These are phyloP conservation scores for Quercus alba DNA, from an alignment of 306 rosid genomes.

Conservation along the genomic window DNA sequence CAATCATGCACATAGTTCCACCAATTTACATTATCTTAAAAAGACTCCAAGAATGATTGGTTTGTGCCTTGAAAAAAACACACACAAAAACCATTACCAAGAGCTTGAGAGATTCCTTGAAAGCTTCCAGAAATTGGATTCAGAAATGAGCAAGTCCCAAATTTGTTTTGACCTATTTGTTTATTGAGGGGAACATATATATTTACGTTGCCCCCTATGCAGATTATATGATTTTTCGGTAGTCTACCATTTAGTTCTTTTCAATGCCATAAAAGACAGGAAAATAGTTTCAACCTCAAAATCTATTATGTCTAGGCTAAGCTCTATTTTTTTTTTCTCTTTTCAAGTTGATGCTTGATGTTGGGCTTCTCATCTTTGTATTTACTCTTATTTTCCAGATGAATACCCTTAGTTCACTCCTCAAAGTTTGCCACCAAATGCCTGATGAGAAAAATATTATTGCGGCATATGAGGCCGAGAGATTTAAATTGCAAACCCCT, in stretches of 20 bases:
- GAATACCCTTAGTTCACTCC: slow-evolving; percentile 90
- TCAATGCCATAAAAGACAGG: neutral
- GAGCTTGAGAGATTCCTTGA: too few species aligned
- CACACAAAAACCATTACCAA: too few species aligned
- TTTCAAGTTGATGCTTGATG: slow-evolving; percentile 13
- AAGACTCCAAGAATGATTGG: neutral
- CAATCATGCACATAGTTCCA: neutral
- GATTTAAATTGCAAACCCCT: slow-evolving; percentile 70
- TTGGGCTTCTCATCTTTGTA: slow-evolving; percentile 20
- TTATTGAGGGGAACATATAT: too few species aligned
- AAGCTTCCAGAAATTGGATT: too few species aligned
- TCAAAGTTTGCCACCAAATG: slow-evolving; percentile 66
- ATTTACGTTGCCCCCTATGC: too few species aligned
- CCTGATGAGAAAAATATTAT: slow-evolving; percentile 46
- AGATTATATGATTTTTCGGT: too few species aligned
- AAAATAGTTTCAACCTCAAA: neutral
- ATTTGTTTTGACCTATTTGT: too few species aligned
- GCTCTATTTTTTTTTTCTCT: neutral
- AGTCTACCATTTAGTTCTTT: neutral
- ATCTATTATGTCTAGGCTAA: neutral
- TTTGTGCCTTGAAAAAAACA: too few species aligned
- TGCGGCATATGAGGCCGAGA: slow-evolving; percentile 61
- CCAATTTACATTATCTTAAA: neutral
- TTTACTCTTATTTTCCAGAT: slow-evolving; percentile 47
- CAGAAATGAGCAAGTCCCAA: too few species aligned